Percentiles rank a stretch among this genome's conserved stretches.
Evolutionary conservation across 2,329 filamentous ascomycete species (phyloP).

Genomic region (Aspergillus sclerotialis): DNA sequence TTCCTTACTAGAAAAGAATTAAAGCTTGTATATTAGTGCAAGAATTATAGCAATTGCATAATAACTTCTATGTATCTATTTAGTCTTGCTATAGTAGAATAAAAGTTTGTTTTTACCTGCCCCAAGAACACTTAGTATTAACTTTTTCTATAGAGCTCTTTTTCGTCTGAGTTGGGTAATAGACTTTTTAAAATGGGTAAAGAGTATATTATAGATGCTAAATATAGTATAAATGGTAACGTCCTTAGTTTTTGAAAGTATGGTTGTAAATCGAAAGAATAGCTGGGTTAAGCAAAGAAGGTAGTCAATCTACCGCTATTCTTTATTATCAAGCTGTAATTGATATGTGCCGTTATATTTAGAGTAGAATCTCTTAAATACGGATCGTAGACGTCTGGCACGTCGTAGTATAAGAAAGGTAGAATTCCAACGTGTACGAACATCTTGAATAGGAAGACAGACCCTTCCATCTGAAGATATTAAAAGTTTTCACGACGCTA

Average conservation of each 20-base stretch:
- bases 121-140: no score
- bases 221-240: not conserved
- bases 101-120: no score
- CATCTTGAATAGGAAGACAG: constrained; percentile 1
- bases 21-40: no score
- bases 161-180: no score
- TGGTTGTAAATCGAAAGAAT: not conserved
- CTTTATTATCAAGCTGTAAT: not conserved
- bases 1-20: no score
- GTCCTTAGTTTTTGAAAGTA: not conserved
- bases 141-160: no score
- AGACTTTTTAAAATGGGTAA: not conserved
- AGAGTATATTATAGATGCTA: not conserved
- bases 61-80: no score
- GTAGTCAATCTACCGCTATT: not conserved
- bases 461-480: not conserved
- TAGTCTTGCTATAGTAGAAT: no score
- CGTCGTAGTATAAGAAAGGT: not conserved
- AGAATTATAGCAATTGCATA: no score
- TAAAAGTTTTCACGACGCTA: not conserved
- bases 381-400: not conserved
- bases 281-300: not conserved
- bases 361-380: not conserved
- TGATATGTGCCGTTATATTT: not conserved
- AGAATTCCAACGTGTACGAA: no score